Conservation (phyloP, 345 rosid species). For the Moricandia arvensis region DNA sequence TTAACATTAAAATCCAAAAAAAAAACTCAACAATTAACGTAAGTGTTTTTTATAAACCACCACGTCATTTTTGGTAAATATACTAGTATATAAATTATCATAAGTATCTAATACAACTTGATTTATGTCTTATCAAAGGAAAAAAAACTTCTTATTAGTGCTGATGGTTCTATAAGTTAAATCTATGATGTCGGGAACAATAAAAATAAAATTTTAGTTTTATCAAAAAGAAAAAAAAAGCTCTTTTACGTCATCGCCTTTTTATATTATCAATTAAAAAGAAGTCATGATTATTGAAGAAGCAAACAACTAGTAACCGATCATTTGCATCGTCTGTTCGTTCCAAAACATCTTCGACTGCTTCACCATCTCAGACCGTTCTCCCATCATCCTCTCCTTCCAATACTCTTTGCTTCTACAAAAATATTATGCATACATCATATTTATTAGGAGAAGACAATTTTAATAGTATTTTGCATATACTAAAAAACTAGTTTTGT, state of each 20-base stretch:
- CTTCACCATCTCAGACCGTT: slow-evolving; percentile 65
- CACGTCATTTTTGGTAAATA: no score
- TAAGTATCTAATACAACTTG: no score
- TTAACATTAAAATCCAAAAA: no score
- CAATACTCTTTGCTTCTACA: slow-evolving; percentile 71
- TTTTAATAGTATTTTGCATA: neutral
- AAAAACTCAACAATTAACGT: no score
- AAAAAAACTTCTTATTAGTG: no score
- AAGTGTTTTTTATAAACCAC: no score
- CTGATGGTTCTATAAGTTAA: neutral
- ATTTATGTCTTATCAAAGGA: no score
- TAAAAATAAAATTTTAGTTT: no score
- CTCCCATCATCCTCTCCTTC: slow-evolving; percentile 60
- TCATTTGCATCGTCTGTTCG: slow-evolving; percentile 50
- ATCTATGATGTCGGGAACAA: neutral
- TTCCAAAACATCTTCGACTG: slow-evolving; percentile 81
- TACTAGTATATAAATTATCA: no score
- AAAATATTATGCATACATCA: neutral
- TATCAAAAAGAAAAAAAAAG: neutral
- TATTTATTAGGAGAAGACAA: neutral
- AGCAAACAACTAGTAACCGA: slow-evolving; percentile 50
- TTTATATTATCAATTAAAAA: neutral
- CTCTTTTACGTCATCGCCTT: neutral
- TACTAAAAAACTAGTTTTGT: neutral
- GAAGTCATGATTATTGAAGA: neutral